Base-by-base conservation (phyloP, 2,329 filamentous ascomycete species). In the Torrubiella hemipterigena region DNA sequence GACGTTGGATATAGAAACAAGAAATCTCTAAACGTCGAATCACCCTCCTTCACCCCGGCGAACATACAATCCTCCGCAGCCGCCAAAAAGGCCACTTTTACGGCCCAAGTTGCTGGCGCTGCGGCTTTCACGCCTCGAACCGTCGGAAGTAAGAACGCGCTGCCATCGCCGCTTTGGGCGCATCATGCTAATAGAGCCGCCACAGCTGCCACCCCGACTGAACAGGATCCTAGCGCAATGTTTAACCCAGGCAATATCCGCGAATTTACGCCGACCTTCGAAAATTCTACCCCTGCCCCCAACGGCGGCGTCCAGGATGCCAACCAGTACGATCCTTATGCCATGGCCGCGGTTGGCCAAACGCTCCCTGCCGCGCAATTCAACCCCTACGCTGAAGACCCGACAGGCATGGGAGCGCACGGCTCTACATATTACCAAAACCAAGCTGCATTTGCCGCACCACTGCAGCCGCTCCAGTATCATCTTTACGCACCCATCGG, bases 21-120 rank as follows among this genome's bases (percentile, higher is more conserved):
- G 56, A 91, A 86, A 55, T 67, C 80, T 17, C 68, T 98, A 43
- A 98, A 93, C 55, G 91, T 94, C 49, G 91, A 96, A 48, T 96
- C 91, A 7, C 89, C 91, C 10, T 84, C 89, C 29, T 98, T 98
- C 54, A 95, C 85, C 0, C 89, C 89, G 6, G 63, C 72, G 11
- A 60, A 53, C 36, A 44, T 66, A 26, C 56, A 58, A 36, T 42
- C 67, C 26, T 55, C 59, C 16, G 56, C 60, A 2, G 49, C 59
- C 16, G 85, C 85, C 55, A 81, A 81, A 46, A 11, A 11, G 14
- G 69, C 78, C 8, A 78, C 78, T 7, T 86, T 96, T 41, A 91
- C 87, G 7, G 84, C 86, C 2, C 86, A 93, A 56, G 81, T 84
- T 33, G 87, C 81, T n/a, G 91, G 73, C 52, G 91, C 89, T 15